phyloP scores from a whole-genome alignment of 768 basidiomycete species.

The Saitozyma podzolica region DNA sequence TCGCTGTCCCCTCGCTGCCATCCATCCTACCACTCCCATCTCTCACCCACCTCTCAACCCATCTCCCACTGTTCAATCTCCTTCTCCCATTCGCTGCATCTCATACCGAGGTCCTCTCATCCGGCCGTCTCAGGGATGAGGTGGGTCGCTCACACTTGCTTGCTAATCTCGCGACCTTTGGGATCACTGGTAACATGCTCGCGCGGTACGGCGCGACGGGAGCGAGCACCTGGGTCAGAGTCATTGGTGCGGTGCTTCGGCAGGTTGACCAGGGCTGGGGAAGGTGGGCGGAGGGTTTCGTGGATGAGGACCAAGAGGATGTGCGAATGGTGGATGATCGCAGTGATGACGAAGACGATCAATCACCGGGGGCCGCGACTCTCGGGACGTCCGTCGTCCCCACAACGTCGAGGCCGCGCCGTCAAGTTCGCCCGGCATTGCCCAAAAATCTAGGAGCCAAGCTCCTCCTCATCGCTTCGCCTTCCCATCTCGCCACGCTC shows the following conservation, averaged over 20 bases:
- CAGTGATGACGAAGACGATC: conserved; percentile 29
- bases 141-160: conserved; percentile 60
- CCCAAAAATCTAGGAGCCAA: conserved; percentile 60
- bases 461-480: conserved; percentile 61
- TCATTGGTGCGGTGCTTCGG: conserved; percentile 24
- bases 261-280: conserved; percentile 44
- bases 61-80: conserved; percentile 61
- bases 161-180: conserved; percentile 60
- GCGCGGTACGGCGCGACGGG: conserved; percentile 23
- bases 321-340: conserved; percentile 12
- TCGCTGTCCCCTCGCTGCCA: conserved; percentile 75
- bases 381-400: conserved; percentile 50
- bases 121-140: conserved; percentile 31
- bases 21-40: conserved; percentile 63
- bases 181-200: conserved; percentile 45
- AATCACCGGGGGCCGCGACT: neutral
- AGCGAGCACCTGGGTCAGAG: conserved; percentile 34
- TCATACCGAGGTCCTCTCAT: conserved; percentile 16
- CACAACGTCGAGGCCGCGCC: conserved; percentile 57
- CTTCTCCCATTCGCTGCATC: conserved; percentile 38
- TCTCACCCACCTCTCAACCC: conserved; percentile 66
- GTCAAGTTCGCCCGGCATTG: conserved; percentile 16
- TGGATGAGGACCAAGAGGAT: conserved; percentile 22
- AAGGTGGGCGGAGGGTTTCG: conserved; percentile 41
- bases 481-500: conserved; percentile 47